These are phyloP conservation scores for Arthroderma sp. DNA, from an alignment of 2,329 filamentous ascomycete genomes.

Conservation along the genomic window DNA sequence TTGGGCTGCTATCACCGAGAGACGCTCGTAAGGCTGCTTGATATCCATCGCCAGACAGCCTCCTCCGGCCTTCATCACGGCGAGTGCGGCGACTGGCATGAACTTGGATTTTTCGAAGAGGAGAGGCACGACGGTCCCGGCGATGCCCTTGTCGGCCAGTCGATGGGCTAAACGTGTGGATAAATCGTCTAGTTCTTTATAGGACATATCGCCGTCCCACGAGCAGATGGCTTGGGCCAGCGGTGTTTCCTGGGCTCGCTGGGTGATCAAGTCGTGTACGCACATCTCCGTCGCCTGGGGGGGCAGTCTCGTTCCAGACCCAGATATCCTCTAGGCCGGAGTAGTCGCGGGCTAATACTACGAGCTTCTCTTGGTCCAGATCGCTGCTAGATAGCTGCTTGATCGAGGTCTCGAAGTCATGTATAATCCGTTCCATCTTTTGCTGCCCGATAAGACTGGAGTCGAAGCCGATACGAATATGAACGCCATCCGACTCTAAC, in stretches of 20 bases:
- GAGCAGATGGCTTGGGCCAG: conserved; percentile 15
- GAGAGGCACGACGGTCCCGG: conserved; percentile 18
- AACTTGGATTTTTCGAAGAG: conserved; percentile 24
- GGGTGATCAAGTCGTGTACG: conserved; percentile 21
- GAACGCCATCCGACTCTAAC: not conserved
- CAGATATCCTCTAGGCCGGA: conserved; percentile 17
- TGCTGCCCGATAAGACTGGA: not conserved
- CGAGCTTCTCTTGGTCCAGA: not conserved
- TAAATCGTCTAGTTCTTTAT: conserved; percentile 13
- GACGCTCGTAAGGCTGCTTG: conserved; percentile 22
- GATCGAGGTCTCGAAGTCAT: not conserved
- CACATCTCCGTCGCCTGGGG: conserved; percentile 15
- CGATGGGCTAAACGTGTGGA: conserved; percentile 11
- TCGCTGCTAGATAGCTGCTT: not conserved
- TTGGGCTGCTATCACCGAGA: conserved; percentile 20
- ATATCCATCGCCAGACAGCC: conserved; percentile 21
- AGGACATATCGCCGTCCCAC: conserved; percentile 16
- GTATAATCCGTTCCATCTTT: not conserved
- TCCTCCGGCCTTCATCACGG: conserved; percentile 20
- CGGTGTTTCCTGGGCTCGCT: conserved; percentile 16
- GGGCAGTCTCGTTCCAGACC: conserved; percentile 17
- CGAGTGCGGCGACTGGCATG: conserved; percentile 20
- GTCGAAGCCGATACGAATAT: not conserved
- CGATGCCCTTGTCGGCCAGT: conserved; percentile 13
- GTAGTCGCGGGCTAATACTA: not conserved